Evolutionary conservation across 2,329 filamentous ascomycete genomes (phyloP), one percentile per base, ranked within the genome.

Genomic region (Ceratocystis lukuohia): DNA sequence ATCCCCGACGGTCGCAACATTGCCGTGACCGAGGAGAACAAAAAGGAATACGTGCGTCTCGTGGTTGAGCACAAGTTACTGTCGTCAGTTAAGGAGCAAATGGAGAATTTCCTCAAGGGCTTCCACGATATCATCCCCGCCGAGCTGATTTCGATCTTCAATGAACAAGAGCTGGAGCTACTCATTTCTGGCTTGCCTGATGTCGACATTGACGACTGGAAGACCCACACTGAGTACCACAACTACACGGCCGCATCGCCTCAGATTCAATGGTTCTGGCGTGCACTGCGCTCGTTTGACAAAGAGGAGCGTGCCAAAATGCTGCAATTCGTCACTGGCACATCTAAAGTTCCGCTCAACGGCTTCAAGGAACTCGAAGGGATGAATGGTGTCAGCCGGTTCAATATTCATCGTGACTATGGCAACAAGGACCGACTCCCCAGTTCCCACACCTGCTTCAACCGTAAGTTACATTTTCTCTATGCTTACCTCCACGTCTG

Each of bases 251-350:
- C 90, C 41, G 93, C 92, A 0, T 96, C 94, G 2, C 89, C 91
- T 57, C 95, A 99, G 75, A 96, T 99, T 68, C 92, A 97, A 75
- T 99, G 94, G 94, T 99, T 99, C 84, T 99, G 94, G 94, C 88
- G 95, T 72, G 94, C 94, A 30, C 86, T 99, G 56, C 87, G 94
- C 71, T 96, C 92, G 3, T 99, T 96, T 73, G 95, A 97, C 79
- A 97, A 97, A 78, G 95, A 99, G 78, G 95, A 99, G 78, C 89
- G 91, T 68, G 94, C 94, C 71, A 99, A 99, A 77, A 80, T 99
- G 69, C 82, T 99, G 57, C 94, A 99, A 74, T 99, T 99, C 75
- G 94, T 99, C 70, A 99, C 95, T 1, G 94, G 94, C 74, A 99
- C 95, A 20, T 95, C 89, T 75, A 99, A 99, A 78, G 95, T 99